Percentiles rank a stretch among this genome's conserved stretches.
These are phyloP conservation scores for Lactuca saligna DNA, from an alignment of 129 eudicot genomes.

Conservation along the genomic window DNA sequence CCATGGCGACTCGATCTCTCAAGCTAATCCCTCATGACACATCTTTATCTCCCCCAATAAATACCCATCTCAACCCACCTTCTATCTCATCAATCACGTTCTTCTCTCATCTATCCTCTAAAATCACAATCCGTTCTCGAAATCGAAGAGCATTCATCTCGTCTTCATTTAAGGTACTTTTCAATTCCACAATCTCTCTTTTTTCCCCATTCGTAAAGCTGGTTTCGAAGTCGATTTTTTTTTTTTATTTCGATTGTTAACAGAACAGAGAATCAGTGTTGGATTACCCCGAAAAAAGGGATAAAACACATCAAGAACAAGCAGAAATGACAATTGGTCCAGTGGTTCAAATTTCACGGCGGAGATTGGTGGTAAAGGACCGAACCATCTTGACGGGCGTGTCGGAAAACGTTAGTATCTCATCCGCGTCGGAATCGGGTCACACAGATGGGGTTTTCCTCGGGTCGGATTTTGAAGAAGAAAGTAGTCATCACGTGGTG, in stretches of 20 bases:
- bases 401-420: slow-evolving; percentile 50
- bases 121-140: slow-evolving; percentile 11
- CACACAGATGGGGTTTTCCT: slow-evolving; percentile 60
- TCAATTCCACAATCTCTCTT: not conserved
- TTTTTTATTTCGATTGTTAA: slow-evolving; percentile 5
- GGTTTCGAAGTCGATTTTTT: not conserved
- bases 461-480: slow-evolving; percentile 53
- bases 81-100: slow-evolving; percentile 17
- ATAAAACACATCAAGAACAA: slow-evolving; percentile 18
- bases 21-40: slow-evolving; percentile 14
- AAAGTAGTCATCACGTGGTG: slow-evolving; percentile 56
- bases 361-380: slow-evolving; percentile 55
- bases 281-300: slow-evolving; percentile 19
- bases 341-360: slow-evolving; percentile 41
- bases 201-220: not conserved
- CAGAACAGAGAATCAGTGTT: slow-evolving; percentile 28
- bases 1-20: slow-evolving; percentile 38
- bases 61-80: slow-evolving; percentile 8
- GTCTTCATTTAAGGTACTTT: slow-evolving; percentile 22
- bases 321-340: slow-evolving; percentile 68
- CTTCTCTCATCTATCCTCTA: not conserved
- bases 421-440: slow-evolving; percentile 55
- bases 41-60: slow-evolving; percentile 27
- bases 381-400: slow-evolving; percentile 57
- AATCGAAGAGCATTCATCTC: slow-evolving; percentile 18